These are phyloP conservation scores for Pythium apleroticum DNA, from an alignment of 352 stramenopile genomes.

Conservation along the genomic window DNA sequence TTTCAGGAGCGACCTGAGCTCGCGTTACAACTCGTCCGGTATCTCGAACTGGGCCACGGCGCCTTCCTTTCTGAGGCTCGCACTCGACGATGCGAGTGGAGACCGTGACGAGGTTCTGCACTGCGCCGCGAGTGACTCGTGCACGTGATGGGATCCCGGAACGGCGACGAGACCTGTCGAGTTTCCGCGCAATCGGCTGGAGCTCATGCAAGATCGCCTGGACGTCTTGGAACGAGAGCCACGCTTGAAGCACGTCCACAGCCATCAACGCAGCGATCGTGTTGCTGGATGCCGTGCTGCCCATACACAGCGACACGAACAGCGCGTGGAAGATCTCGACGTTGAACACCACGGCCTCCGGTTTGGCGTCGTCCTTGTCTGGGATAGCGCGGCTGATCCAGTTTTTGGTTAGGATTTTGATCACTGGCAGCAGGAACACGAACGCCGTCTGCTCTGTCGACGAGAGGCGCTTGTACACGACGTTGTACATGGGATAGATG, in stretches of 20 bases:
- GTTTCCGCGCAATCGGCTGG: background rate
- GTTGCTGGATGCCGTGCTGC: conserved; percentile 3
- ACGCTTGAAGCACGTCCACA: conserved; percentile 15
- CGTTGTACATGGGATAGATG: conserved; percentile 24
- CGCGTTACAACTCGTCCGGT: too few species aligned
- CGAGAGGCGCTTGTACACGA: conserved; percentile 17
- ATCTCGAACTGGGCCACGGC: too few species aligned
- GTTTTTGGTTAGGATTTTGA: conserved; percentile 49
- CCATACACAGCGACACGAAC: conserved; percentile 25
- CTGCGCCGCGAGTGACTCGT: too few species aligned
- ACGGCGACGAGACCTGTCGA: background rate
- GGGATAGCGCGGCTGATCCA: conserved; percentile 30
- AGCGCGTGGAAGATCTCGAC: conserved; percentile 31
- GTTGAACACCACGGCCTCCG: conserved; percentile 29
- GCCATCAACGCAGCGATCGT: conserved; percentile 18
- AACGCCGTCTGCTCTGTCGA: conserved; percentile 14
- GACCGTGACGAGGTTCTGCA: background rate
- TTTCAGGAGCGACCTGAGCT: too few species aligned
- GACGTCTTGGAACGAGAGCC: conserved; percentile 14
- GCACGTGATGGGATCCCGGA: too few species aligned
- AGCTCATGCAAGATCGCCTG: background rate
- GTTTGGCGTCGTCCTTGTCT: conserved; percentile 31
- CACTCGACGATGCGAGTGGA: background rate
- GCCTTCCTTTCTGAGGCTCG: background rate
- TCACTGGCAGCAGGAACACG: conserved; percentile 34